Base-by-base conservation (phyloP, 2,329 filamentous ascomycete genomes). In the Aspergillus felis region DNA sequence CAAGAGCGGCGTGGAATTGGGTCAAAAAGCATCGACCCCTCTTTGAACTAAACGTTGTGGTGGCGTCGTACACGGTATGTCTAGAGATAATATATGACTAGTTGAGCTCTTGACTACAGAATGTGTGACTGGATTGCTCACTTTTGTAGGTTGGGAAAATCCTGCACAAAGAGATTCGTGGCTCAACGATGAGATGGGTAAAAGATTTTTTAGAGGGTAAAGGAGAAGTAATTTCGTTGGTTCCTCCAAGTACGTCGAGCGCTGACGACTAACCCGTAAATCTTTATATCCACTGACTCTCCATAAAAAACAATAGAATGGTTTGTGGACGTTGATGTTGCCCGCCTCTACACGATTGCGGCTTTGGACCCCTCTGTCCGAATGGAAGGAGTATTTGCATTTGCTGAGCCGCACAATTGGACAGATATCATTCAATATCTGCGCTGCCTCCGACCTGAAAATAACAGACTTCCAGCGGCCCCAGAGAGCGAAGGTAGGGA, bases 381-480 rank as follows among this genome's bases (percentile, higher is more conserved):
- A 1, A 74, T 75, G 0, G 78, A 86, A 63, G 78, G 84, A 1
- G 66, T 87, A 8, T 84, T 85, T 63, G 84, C 73, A 1, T 83
- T 81, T 53, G 81, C 79, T 0, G 70, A 74, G 1, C 76, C 75
- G 0, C 80, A 75, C 56, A 81, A 73, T 49, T 81, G 76, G 68
- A 80, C 81, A 22, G 64, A 76, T 2, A 61, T 74, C 2, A 61
- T 81, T 14, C 66, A 61, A 1, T 68, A 76, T 3, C 64, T 79
- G 52, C 67, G 73, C 24, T 72, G 74, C 49, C 48, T 76, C 6
- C 72, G 72, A 53, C 81, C 81, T 0, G 66, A 54, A 9, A 61
- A 75, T 2, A 72, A 68, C 49, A 59, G 61, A 17, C 75, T 81
- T 53, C 56, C 66, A 5, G 57, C 68, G 32, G 64, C 69, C 50